Base-by-base conservation (phyloP, 176 grass and related monocot species). In the Oryza glumipatula region DNA sequence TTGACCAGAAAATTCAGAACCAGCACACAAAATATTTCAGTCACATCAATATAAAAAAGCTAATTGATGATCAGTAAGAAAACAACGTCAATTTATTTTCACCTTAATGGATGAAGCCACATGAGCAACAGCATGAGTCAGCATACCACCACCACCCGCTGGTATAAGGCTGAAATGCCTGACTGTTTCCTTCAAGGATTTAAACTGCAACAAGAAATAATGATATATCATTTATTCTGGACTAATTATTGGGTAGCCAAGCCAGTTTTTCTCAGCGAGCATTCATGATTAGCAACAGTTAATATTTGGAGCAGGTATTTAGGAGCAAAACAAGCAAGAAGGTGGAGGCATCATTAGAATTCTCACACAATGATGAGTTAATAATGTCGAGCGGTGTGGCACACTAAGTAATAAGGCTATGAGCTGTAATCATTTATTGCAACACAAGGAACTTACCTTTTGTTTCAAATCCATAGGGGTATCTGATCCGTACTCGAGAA, bases 111-210 rank as follows among this genome's bases (percentile, higher is more conserved):
- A 84, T 88, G 91, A 94, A 85, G 94, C 89, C 78, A 94, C 65
- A 79, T 73, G 83, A 86, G 96, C 96, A 71, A 96, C 86, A 52
- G 92, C 79, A 92, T 99, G 96, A 73, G 96, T 84, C 33, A 99
- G 74, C 46, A 99, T 84, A 26, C 96, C 96, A 60, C 96, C 94
- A 46, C 96, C 93, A 65, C 91, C 89, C 16, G 81, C 72, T 81
- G 96, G 96, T 79, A 99, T 92, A 82, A 99, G 93, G 79, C 96
- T 94, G 70, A 94, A 99, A 92, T 95, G 93, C 47, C 93, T 90
- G 73, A 99, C 83, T 70, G 78, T 91, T 65, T 83, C 82, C 86
- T 96, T 96, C 79, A 99, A 87, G 69, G 91, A 88, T 49, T 92
- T 90, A 82, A 99, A 99, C 96, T 99, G 72, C 83, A 76, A 84